Evolutionary conservation across 73 alveolate genomes (phyloP), one percentile per base, ranked within the genome.

Genomic region (Stentor roeselii): DNA sequence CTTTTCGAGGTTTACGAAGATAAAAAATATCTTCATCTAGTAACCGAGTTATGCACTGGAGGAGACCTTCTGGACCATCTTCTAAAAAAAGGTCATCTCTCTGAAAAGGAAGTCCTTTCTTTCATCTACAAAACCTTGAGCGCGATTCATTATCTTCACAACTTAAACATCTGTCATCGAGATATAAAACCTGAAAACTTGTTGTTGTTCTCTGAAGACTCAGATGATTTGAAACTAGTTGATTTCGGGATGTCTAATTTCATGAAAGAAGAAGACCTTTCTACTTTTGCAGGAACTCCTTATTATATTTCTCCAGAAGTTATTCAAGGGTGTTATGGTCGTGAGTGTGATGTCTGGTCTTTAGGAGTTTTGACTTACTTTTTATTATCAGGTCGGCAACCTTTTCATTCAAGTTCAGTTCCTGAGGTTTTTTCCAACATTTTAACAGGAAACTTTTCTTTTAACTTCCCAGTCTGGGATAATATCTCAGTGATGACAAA

Each of bases 381-480:
- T 88, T 58, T 83, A 77, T 75, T 88, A 38, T 36, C 78, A 27
- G 93, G 93, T 27, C 39, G 39, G 39, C 85, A 42, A 60, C 93
- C 93, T 75, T 88, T 89, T 85, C 4, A 40, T 38, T 88, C 84
- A 34, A 32, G 34, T 67, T 67, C 80, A 27, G n/a, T 67, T 14
- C n/a, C n/a, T 67, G 80, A 67, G 34, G 37, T 67, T 67, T 67
- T 67, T 32, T 32, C n/a, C 11, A 67, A 67, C 11, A 67, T 67
- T 67, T n/a, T 67, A 32, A 34, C 21, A 67, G 80, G 42, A 67
- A 32, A 34, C 34, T 67, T 30, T 67, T 36, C 21, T 67, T 67
- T 67, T 34, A 89, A 86, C 11, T 83, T 83, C 37, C 87, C 82
- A 37, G 86, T 76, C 36, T 89, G 95, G 95, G 83, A 38, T 74